Evolutionary conservation across 139 green algal genomes (phyloP).

Genomic region (Coccomyxa sp.): DNA sequence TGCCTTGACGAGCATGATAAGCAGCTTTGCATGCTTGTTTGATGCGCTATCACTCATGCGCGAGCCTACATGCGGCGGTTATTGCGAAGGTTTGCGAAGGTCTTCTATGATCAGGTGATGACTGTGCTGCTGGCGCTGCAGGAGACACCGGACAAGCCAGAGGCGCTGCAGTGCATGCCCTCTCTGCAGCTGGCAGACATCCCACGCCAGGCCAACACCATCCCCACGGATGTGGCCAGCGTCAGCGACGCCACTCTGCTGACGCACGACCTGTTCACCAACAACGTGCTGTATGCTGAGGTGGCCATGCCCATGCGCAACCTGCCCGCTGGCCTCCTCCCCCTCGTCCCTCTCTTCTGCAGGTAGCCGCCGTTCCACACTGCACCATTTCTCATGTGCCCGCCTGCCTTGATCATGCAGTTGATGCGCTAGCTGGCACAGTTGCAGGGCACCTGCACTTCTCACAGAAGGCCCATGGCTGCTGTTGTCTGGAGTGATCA

Average conservation of each 20-base stretch:
- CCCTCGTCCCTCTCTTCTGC: slow-evolving; percentile 97
- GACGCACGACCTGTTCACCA: slow-evolving; percentile 97
- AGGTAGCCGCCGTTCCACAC: slow-evolving; percentile 22
- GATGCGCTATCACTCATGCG: too few species aligned
- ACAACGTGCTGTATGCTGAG: slow-evolving; percentile 97
- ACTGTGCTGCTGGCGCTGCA: too few species aligned
- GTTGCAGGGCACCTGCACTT: too few species aligned
- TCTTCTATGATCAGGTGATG: too few species aligned
- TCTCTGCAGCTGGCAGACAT: slow-evolving; percentile 83
- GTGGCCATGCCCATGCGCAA: slow-evolving; percentile 54
- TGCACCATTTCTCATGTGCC: background rate
- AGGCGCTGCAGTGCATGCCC: slow-evolving; percentile 86
- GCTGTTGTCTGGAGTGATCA: too few species aligned
- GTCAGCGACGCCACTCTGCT: slow-evolving; percentile 70
- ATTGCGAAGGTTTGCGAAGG: too few species aligned
- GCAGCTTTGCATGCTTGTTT: too few species aligned
- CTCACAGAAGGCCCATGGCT: too few species aligned
- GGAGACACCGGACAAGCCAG: slow-evolving; percentile 91
- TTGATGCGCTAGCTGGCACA: too few species aligned
- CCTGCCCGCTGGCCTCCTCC: slow-evolving; percentile 81
- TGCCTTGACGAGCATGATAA: background rate
- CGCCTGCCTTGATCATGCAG: too few species aligned
- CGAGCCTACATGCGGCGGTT: too few species aligned
- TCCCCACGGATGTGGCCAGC: slow-evolving; percentile 68
- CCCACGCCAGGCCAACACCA: slow-evolving; percentile 64